Percentiles rank a stretch among this genome's conserved stretches.
phyloP scores from a whole-genome alignment of 768 basidiomycete species.

The Lactarius sanguifluus region DNA sequence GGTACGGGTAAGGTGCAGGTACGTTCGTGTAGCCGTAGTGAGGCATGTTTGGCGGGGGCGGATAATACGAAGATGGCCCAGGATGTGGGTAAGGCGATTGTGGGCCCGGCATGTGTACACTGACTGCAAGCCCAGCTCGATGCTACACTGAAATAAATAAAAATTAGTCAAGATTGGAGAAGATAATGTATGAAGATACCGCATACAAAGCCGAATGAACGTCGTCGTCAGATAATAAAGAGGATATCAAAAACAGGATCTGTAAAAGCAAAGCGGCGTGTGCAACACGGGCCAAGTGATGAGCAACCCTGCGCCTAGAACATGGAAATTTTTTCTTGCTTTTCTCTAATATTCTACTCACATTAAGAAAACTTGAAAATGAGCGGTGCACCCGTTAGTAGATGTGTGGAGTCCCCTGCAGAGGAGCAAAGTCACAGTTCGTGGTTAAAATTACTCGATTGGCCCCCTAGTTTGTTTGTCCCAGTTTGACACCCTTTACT shows the following conservation, averaged over 20 bases:
- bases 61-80: conserved; percentile 37
- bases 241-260: conserved; percentile 7
- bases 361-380: not conserved
- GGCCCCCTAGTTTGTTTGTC: conserved; percentile 19
- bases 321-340: conserved; percentile 3
- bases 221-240: not conserved
- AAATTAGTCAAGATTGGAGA: not conserved
- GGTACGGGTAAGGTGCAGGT: conserved; percentile 36
- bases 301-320: not conserved
- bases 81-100: conserved; percentile 38
- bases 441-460: not conserved
- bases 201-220: not conserved
- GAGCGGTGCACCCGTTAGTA: not conserved
- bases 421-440: not conserved
- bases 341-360: conserved; percentile 1
- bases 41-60: conserved; percentile 34
- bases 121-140: not conserved
- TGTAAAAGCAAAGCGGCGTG: conserved; percentile 1
- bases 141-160: not conserved
- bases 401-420: not conserved
- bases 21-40: conserved; percentile 32
- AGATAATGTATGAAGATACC: not conserved
- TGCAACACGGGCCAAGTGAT: not conserved
- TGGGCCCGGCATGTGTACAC: conserved; percentile 34
- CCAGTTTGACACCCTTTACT: conserved; percentile 13